phyloP scores from a whole-genome alignment of 177 flowering plant species.

The Telopea speciosissima region DNA sequence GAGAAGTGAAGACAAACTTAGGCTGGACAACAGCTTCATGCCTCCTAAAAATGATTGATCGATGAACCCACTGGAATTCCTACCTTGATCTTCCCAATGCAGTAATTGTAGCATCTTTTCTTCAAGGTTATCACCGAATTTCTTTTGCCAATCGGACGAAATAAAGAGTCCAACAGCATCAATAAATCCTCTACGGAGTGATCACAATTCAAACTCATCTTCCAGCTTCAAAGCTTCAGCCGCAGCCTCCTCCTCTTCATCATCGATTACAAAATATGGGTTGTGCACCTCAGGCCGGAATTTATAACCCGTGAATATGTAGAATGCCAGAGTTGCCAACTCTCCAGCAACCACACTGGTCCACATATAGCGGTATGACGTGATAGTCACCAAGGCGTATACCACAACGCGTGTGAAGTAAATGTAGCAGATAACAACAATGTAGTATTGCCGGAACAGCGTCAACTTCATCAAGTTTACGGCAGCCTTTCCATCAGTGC shows the following conservation, averaged over 20 bases:
- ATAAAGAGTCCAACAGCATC: background rate
- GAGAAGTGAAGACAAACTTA: background rate
- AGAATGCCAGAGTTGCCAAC: constrained; percentile 72
- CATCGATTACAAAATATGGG: constrained; percentile 75
- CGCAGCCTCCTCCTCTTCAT: constrained; percentile 89
- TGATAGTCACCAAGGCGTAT: constrained; percentile 65
- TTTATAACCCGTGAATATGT: constrained; percentile 68
- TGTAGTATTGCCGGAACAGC: constrained; percentile 70
- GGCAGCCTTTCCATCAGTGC: constrained; percentile 83
- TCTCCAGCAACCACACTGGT: constrained; percentile 78
- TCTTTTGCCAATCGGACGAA: background rate
- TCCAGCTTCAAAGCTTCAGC: constrained; percentile 76
- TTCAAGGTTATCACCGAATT: background rate
- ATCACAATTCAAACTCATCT: constrained; percentile 78
- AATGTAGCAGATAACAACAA: constrained; percentile 83
- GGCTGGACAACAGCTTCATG: constrained; percentile 5
- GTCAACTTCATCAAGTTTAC: constrained; percentile 84
- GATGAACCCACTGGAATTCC: constrained; percentile 2
- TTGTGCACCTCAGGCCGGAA: constrained; percentile 81
- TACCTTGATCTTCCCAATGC: constrained; percentile 9
- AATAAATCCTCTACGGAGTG: background rate
- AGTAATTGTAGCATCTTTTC: background rate
- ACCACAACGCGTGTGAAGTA: constrained; percentile 87
- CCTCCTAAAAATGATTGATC: constrained; percentile 1
- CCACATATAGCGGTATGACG: constrained; percentile 72